These are phyloP conservation scores for Citrus unshiu DNA, from an alignment of 345 rosid genomes.

Conservation along the genomic window DNA sequence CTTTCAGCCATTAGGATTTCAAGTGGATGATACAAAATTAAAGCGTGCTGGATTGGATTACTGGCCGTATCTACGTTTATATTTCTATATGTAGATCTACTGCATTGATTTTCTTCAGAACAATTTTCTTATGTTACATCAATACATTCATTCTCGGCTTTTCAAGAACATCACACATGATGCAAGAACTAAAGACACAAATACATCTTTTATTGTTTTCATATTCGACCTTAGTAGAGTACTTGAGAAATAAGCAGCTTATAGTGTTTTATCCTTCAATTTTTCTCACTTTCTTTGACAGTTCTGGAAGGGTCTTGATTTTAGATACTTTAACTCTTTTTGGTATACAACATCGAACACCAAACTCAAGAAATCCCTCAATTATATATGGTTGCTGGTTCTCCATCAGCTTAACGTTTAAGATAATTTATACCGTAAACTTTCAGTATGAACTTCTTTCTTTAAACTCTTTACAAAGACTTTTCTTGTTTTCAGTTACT, in stretches of 20 bases:
- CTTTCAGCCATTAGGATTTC: conserved; percentile 86
- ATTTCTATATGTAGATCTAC: conserved; percentile 3
- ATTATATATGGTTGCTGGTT: not conserved
- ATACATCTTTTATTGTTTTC: not conserved
- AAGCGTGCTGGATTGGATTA: conserved; percentile 98
- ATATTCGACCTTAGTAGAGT: not conserved
- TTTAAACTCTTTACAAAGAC: not conserved
- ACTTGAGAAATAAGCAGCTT: not conserved
- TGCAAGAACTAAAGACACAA: not conserved
- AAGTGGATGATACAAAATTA: conserved; percentile 72
- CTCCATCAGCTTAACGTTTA: not conserved
- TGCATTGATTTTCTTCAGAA: not conserved
- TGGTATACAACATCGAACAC: not conserved
- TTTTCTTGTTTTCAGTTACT: conserved; percentile 33
- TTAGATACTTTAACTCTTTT: not conserved
- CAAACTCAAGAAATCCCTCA: not conserved
- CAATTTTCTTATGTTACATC: not conserved
- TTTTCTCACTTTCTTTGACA: not conserved
- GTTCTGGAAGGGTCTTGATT: not conserved
- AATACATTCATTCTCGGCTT: not conserved
- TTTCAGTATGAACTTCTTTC: not conserved
- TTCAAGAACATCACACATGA: conserved; percentile 1
- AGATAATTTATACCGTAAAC: not conserved
- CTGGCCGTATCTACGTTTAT: conserved; percentile 86
- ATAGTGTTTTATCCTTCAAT: not conserved